These are phyloP conservation scores for Aegilops umbellulata DNA, from an alignment of 176 grass and related monocot genomes.

Conservation along the genomic window DNA sequence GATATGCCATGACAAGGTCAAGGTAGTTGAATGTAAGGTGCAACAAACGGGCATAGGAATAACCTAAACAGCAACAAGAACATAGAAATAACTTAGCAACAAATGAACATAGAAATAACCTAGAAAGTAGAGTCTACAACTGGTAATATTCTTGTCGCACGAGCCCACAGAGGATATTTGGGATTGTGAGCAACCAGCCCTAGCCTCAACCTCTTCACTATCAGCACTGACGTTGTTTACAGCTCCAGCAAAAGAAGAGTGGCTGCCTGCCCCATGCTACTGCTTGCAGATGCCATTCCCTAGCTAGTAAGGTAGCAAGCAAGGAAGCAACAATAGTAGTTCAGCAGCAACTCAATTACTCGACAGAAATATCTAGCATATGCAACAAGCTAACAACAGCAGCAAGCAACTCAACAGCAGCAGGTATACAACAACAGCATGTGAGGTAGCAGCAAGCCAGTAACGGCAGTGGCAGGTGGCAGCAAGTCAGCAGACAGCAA, in stretches of 20 bases:
- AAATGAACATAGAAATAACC: no score
- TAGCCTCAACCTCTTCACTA: background rate
- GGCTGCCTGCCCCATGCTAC: background rate
- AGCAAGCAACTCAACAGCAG: background rate
- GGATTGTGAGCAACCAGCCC: background rate
- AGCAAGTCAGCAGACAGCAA: no score
- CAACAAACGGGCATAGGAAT: background rate
- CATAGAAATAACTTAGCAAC: no score
- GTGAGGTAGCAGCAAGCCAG: no score
- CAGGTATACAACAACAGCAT: background rate
- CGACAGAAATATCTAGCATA: background rate
- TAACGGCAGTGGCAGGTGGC: no score
- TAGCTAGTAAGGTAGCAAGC: background rate
- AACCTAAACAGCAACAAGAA: no score
- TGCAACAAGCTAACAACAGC: background rate
- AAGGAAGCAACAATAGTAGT: background rate
- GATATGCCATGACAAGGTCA: no score
- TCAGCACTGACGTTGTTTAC: background rate
- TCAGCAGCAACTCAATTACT: background rate
- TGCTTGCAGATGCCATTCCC: background rate
- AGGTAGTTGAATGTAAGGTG: constrained; percentile 12
- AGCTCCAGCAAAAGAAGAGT: background rate
- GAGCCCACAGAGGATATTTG: background rate
- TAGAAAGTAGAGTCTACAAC: no score
- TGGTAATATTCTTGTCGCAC: background rate